phyloP scores from a whole-genome alignment of 768 basidiomycete species.

The Boletus bicolor region DNA sequence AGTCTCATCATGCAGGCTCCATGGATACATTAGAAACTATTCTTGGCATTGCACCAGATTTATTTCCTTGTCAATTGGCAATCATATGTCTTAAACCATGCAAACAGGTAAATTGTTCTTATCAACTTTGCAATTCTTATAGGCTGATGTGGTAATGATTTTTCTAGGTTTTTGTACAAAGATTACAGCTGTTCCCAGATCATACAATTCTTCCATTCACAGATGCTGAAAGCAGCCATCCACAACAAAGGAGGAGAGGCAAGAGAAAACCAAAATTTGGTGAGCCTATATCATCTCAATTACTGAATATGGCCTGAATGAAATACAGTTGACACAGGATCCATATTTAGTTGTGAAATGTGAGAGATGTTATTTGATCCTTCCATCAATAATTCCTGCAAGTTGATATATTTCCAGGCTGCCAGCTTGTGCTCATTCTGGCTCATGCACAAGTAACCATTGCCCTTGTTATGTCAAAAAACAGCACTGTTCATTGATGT shows the following conservation, averaged over 20 bases:
- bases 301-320: background rate
- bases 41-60: conserved; percentile 43
- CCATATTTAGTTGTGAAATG: background rate
- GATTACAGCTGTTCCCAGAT: conserved; percentile 18
- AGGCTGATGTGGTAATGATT: background rate
- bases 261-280: conserved; percentile 15
- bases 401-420: conserved; percentile 19
- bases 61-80: conserved; percentile 49
- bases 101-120: conserved; percentile 34
- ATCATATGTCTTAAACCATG: conserved; percentile 47
- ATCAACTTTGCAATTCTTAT: background rate
- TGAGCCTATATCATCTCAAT: background rate
- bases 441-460: conserved; percentile 39
- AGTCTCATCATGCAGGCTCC: conserved; percentile 5
- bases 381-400: background rate
- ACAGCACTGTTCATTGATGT: conserved; percentile 46
- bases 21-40: conserved; percentile 32
- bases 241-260: conserved; percentile 1
- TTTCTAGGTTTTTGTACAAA: conserved; percentile 20
- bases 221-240: background rate
- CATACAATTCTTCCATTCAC: conserved; percentile 8
- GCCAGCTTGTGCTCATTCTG: conserved; percentile 45
- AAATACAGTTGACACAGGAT: conserved; percentile 9
- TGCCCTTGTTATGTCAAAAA: conserved; percentile 41
- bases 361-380: conserved; percentile 4